Conservation (phyloP, 768 basidiomycete species). For the Holtermanniella nyarrowii region DNA sequence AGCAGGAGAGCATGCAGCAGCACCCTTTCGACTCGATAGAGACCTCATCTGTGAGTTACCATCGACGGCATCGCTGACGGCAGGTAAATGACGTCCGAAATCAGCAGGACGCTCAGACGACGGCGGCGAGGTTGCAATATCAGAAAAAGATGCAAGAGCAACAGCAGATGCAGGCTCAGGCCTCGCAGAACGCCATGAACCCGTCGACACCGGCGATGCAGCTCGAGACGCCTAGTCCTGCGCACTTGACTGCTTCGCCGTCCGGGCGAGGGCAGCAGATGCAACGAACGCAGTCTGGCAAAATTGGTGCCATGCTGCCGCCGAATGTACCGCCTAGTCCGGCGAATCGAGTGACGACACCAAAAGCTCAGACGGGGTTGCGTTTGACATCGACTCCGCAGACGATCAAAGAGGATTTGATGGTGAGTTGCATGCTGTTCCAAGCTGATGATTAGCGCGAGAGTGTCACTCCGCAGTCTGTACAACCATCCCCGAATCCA, state of each 20-base stretch:
- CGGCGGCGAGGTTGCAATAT: conserved; percentile 15
- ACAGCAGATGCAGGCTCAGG: conserved; percentile 17
- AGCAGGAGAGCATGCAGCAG: no score
- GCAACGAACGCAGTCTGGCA: background rate
- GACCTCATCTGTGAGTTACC: conserved; percentile 7
- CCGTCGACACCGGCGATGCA: background rate
- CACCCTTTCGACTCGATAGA: background rate
- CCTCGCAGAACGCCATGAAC: background rate
- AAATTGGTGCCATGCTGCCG: background rate
- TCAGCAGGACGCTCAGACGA: conserved; percentile 7
- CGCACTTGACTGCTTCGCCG: conserved; percentile 15
- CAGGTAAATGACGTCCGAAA: conserved; percentile 14
- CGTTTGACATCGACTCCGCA: conserved; percentile 5
- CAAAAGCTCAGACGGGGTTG: background rate
- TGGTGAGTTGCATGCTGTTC: conserved; percentile 1
- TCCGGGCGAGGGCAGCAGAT: background rate
- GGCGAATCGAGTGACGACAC: conserved; percentile 8
- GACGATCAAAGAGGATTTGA: conserved; percentile 1
- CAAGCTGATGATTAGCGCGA: conserved; percentile 10
- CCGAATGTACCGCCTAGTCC: conserved; percentile 18
- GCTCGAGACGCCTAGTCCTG: conserved; percentile 17
- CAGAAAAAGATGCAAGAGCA: conserved; percentile 25
- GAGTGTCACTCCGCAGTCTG: conserved; percentile 25
- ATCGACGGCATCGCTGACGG: background rate
- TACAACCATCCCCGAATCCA: conserved; percentile 23